Evolutionary conservation across 352 stramenopile species (phyloP), one percentile per base, ranked within the genome.

Genomic region (Globisporangium cederbergense): DNA sequence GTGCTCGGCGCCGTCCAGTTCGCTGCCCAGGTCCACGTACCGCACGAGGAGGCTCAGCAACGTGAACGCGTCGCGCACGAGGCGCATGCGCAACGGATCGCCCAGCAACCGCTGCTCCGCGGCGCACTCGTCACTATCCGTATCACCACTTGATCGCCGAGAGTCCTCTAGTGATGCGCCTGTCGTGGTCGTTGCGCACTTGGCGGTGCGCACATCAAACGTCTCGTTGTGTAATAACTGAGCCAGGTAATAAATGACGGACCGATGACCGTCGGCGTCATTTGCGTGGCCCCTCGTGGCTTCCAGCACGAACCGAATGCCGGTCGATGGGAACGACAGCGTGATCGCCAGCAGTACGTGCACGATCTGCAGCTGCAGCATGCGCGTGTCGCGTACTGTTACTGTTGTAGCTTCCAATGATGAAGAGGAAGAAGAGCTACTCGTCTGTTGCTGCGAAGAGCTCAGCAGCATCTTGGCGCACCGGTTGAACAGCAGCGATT

Each of bases 301-400:
- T 52, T 90, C 79, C 3, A 93, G 73, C 52, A 91, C 80, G 18
- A 91, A 90, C 8, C 81, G 76, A 50, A 88, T 77, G 7, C 84
- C 84, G 28, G 72, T 75, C 0, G 79, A 85, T 16, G 84, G 84
- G 43, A 85, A 88, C 5, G 70, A 77, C 42, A 81, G 74, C 9
- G 78, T 66, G 45, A 90, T 79, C 10, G 73, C 74, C 1, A 89
- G 50, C 56, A 93, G 73, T 9, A 91, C 52, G 50, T 81, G 82
- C 9, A 91, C 71, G 18, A 91, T 74, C 45, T 88, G 58, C 18
- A 79, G 74, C 56, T 89, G 79, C 34, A 93, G 68, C n/a, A 36
- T 65, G 14, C 68, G 70, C 38, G 76, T 57, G 50, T 77, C 70
- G 20, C 54, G 34, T 18, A n/a, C 50, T 8, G 16, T 18, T 16